Evolutionary conservation across 176 grass and related monocot genomes (phyloP), one percentile per base, ranked within the genome.

Genomic region (Dendrocalamus sinicus): DNA sequence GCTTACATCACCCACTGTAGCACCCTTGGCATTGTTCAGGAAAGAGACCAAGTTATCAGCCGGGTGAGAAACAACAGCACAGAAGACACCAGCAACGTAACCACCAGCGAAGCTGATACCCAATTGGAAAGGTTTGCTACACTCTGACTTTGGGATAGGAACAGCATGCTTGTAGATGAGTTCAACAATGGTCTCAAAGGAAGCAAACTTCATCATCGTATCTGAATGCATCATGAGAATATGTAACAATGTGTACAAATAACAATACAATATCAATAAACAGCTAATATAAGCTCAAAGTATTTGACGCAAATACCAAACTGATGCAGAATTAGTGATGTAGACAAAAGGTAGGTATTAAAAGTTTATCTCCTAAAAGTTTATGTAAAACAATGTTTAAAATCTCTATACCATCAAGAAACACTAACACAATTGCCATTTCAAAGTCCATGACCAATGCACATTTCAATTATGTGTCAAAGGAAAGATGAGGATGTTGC

Each of bases 191-290:
- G 84, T 93, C 85, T 99, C 96, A 39, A 96, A 99, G 3, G 96
- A 92, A 14, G 94, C 96, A 91, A 99, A 96, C 76, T 99, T 99
- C 96, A 99, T 99, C 96, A 99, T 99, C 57, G 96, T 99, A 76
- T 99, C 96, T 99, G 82, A 76, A 89, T 16, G 45, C 15, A 84
- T n/a, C 1, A 69, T 20, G 11, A 26, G 85, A 77, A 14, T 14
- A 51, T 66, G 26, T 10, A 60, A 69, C 17, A 19, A 12, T 45
- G 46, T 50, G 24, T 72, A 46, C 24, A 80, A 17, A n/a, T 44
- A 52, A 70, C 24, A 68, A 57, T 12, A 57, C 24, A 71, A 59
- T 15, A 43, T 12, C 46, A 87, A 41, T 24, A 47, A 59, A 67
- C 8, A 84, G 57, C 46, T 4, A 47, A 47, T 47, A 12, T 12